Evolutionary conservation across 2,329 filamentous ascomycete species (phyloP).

Genomic region (Penicillium sp.): DNA sequence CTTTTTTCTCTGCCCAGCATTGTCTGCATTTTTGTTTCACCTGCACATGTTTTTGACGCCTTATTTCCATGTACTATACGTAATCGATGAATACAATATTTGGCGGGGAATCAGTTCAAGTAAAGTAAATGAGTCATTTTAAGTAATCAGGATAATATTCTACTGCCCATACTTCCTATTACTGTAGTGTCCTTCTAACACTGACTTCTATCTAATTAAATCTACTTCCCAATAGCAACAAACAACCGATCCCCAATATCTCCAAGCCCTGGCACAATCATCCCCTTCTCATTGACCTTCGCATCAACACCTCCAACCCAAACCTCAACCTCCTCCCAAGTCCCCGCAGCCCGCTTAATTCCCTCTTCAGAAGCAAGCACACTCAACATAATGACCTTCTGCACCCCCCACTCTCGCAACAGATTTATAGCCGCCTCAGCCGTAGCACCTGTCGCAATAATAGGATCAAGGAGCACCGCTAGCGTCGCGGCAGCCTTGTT

Average conservation of each 20-base stretch:
- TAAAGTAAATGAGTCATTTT: neutral
- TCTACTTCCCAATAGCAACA: conserved; percentile 79
- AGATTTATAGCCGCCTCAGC: conserved; percentile 87
- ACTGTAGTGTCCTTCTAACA: no score
- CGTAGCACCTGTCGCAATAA: conserved; percentile 92
- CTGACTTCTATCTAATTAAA: neutral
- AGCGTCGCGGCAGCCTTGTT: conserved; percentile 56
- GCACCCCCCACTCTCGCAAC: conserved; percentile 86
- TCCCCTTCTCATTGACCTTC: conserved; percentile 71
- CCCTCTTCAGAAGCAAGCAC: conserved; percentile 73
- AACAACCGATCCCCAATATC: conserved; percentile 91
- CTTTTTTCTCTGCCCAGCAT: conserved; percentile 18
- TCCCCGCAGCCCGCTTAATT: conserved; percentile 67
- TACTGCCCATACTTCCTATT: no score
- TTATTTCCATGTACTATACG: conserved; percentile 41
- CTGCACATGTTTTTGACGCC: conserved; percentile 31
- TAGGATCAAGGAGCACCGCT: conserved; percentile 84
- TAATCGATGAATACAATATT: conserved; percentile 36
- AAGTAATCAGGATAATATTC: neutral
- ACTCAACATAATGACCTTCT: conserved; percentile 72
- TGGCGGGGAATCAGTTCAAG: conserved; percentile 24
- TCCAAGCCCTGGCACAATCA: conserved; percentile 87
- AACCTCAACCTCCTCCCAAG: conserved; percentile 69
- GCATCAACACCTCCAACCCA: conserved; percentile 81
- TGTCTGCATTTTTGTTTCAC: conserved; percentile 22